Conservation (phyloP, 176 grass and related monocot genomes). For the Triticum timopheevii region DNA sequence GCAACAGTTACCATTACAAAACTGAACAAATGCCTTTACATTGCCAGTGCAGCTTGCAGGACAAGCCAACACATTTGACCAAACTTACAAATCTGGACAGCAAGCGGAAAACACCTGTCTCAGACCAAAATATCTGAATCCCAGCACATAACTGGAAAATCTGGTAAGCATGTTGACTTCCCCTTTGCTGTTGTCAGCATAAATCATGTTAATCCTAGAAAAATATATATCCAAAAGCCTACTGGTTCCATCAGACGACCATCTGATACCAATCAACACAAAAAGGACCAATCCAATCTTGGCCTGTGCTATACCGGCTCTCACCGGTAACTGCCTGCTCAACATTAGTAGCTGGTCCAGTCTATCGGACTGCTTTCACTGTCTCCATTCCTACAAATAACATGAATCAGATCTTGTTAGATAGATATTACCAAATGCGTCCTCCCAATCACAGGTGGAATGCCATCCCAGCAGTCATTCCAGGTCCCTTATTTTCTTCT, state of each 20-base stretch:
- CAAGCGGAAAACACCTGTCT: conserved; percentile 31
- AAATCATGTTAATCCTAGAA: neutral
- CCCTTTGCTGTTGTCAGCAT: neutral
- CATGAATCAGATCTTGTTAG: conserved; percentile 23
- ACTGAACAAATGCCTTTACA: conserved; percentile 29
- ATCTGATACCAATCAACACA: conserved; percentile 11
- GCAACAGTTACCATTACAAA: neutral
- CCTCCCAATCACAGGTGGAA: neutral
- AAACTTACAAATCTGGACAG: conserved; percentile 50
- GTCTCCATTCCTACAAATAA: conserved; percentile 30
- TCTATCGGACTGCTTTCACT: conserved; percentile 22
- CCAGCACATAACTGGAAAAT: neutral
- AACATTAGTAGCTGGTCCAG: conserved; percentile 12
- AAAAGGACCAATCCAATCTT: neutral
- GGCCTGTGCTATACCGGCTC: neutral
- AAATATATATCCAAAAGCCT: neutral
- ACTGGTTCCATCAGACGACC: neutral
- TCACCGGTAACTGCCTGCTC: neutral
- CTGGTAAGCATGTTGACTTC: neutral
- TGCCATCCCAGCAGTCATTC: conserved; percentile 10
- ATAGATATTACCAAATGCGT: neutral
- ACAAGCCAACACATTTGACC: neutral
- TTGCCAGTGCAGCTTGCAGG: neutral
- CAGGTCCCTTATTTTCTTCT: conserved; percentile 30
- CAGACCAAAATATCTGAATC: conserved; percentile 34